Conservation (phyloP, 2,329 filamentous ascomycete species). For the Fusarium transvaalense region DNA sequence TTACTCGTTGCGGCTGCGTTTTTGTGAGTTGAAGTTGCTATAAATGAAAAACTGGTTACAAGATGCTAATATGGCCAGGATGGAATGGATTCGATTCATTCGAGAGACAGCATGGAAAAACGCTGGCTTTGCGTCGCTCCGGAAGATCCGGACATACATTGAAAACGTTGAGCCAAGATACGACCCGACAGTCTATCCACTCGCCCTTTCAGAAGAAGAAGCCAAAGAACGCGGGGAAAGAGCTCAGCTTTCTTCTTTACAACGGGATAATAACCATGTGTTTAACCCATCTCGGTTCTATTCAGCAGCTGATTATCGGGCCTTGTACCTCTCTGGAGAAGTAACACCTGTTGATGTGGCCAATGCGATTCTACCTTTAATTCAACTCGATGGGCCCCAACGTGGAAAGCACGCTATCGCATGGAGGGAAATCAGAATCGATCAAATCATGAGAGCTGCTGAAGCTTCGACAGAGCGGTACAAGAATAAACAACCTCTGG, state of each 20-base stretch:
- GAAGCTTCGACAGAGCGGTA: slow-evolving; percentile 61
- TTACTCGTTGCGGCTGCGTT: slow-evolving; percentile 38
- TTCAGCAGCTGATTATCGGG: slow-evolving; percentile 61
- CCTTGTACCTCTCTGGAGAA: slow-evolving; percentile 59
- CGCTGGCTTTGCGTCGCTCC: slow-evolving; percentile 71
- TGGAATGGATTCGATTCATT: slow-evolving; percentile 45
- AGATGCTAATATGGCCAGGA: slow-evolving; percentile 12
- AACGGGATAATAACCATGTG: slow-evolving; percentile 45
- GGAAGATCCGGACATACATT: slow-evolving; percentile 64
- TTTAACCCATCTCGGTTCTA: slow-evolving; percentile 52
- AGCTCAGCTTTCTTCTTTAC: slow-evolving; percentile 1
- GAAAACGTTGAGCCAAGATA: slow-evolving; percentile 63
- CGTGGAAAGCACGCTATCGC: slow-evolving; percentile 58
- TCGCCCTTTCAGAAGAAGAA: slow-evolving; percentile 60
- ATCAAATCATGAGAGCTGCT: slow-evolving; percentile 58
- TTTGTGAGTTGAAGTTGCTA: slow-evolving; percentile 11
- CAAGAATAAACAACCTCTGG: slow-evolving; percentile 67
- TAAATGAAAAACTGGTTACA: rapidly evolving
- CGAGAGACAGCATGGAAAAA: slow-evolving; percentile 64
- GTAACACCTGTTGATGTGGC: slow-evolving; percentile 62
- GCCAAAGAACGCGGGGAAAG: slow-evolving; percentile 17
- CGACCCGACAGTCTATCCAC: slow-evolving; percentile 61
- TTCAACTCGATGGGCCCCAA: slow-evolving; percentile 55
- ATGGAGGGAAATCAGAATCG: slow-evolving; percentile 60
- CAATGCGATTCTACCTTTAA: slow-evolving; percentile 59